These are phyloP conservation scores for Colletotrichum costaricense DNA, from an alignment of 2,329 filamentous ascomycete species.

Conservation along the genomic window DNA sequence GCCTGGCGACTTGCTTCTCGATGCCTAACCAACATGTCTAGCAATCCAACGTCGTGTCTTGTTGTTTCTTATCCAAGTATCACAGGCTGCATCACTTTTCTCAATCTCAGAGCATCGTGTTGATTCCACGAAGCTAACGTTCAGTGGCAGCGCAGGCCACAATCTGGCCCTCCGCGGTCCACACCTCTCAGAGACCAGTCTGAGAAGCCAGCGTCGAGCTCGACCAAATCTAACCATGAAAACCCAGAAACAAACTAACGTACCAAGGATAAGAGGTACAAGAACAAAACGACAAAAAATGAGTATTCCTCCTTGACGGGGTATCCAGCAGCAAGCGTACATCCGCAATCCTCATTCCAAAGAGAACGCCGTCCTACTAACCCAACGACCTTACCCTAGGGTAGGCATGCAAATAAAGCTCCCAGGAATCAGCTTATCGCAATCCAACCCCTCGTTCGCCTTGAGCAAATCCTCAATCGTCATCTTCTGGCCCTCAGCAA, in stretches of 20 bases:
- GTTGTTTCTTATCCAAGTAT: background rate
- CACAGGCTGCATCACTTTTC: background rate
- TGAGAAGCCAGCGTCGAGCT: background rate
- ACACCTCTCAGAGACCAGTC: constrained; percentile 1
- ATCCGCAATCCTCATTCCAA: background rate
- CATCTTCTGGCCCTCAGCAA: constrained; percentile 56
- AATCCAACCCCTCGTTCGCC: constrained; percentile 59
- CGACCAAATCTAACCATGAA: background rate
- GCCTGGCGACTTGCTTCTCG: background rate
- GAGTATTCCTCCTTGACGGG: background rate
- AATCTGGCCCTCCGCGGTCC: background rate
- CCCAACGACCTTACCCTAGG: background rate
- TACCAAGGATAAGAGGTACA: background rate
- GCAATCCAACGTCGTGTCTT: background rate
- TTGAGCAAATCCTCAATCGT: constrained; percentile 57
- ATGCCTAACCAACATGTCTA: background rate
- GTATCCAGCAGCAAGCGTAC: background rate
- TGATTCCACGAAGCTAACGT: background rate
- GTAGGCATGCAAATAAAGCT: constrained; percentile 57
- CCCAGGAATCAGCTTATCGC: constrained; percentile 56
- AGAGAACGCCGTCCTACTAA: constrained; percentile 5
- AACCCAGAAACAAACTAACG: background rate
- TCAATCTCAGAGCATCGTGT: background rate
- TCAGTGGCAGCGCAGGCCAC: background rate
- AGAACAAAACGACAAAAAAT: background rate